Evolutionary conservation across 2,329 filamentous ascomycete genomes (phyloP).

Genomic region (Trichoderma atrobrunneum): DNA sequence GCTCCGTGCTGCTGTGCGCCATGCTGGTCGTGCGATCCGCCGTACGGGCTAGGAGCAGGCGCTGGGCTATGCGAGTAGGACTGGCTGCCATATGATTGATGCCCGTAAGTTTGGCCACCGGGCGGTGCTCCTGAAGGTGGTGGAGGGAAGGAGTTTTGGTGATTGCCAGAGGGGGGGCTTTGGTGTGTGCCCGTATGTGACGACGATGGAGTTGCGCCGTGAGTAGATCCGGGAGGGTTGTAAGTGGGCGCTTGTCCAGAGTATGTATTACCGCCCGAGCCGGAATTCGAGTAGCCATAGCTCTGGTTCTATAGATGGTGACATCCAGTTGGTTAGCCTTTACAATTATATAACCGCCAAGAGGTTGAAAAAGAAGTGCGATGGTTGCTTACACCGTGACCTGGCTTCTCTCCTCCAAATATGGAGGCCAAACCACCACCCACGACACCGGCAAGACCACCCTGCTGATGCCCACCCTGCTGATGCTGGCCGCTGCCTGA

Average conservation of each 20-base stretch:
- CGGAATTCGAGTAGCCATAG: slow-evolving; percentile 62
- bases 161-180: not conserved
- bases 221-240: slow-evolving; percentile 33
- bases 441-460: slow-evolving; percentile 54
- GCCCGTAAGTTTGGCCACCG: slow-evolving; percentile 21
- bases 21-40: slow-evolving; percentile 18
- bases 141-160: slow-evolving; percentile 22
- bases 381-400: slow-evolving; percentile 30
- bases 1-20: slow-evolving; percentile 25
- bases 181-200: slow-evolving; percentile 32
- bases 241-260: slow-evolving; percentile 58
- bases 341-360: not conserved
- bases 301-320: slow-evolving; percentile 46
- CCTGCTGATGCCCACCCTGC: slow-evolving; percentile 37
- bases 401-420: slow-evolving; percentile 45
- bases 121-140: slow-evolving; percentile 23
- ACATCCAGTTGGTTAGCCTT: slow-evolving; percentile 18
- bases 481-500: slow-evolving; percentile 38
- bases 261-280: slow-evolving; percentile 53
- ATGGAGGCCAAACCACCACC: slow-evolving; percentile 53
- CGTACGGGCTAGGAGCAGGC: slow-evolving; percentile 9
- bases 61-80: slow-evolving; percentile 24
- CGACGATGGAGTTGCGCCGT: slow-evolving; percentile 23
- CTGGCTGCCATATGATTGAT: slow-evolving; percentile 19
- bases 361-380: not conserved